Base-by-base conservation (phyloP, 371 early-diverging fungal genomes). In the Mortierella sp. region DNA sequence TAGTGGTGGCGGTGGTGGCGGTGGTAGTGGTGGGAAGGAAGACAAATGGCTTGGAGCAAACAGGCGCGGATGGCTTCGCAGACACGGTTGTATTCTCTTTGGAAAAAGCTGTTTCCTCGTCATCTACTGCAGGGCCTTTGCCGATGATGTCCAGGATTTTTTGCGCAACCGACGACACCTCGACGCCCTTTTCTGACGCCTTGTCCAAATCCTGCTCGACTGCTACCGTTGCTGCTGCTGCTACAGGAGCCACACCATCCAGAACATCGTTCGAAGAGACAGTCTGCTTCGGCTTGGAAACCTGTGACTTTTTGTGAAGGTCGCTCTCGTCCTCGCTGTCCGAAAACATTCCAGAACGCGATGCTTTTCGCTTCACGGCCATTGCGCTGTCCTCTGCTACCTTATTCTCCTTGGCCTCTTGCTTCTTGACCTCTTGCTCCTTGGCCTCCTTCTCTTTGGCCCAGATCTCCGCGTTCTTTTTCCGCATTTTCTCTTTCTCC, bases 131-230 rank as follows among this genome's bases (percentile, higher is more conserved):
- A 1, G 56, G 26, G 11, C 30, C 52, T 23, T 56, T 61, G 23
- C 53, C 48, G 14, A 61, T 61, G 46, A 68, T 61, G 11, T 54
- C 61, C 46, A 68, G 21, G 9, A 68, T 31, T 46, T 49, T 68
- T 43, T 60, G 48, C 15, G 62, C 61, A 23, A 61, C 56, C 17
- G 56, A 43, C 21, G 44, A 49, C 15, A 50, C 47, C 48, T 48
- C 34, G 39, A 23, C n/a, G 15, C 17, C 15, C 6, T 14, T 39
- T 24, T 19, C 32, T 11, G 19, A 30, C 12, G 17, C 31, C 4
- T n/a, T 26, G 26, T 49, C 34, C 19, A 37, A 32, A 26, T n/a
- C 44, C 1, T 24, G 8, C 27, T 19, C 41, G 1, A 31, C n/a
- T 4, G 21, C 39, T 21, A 17, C 34, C 23, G 58, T 6, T 21